phyloP scores from a whole-genome alignment of 768 basidiomycete genomes.

The Russula abietina region DNA sequence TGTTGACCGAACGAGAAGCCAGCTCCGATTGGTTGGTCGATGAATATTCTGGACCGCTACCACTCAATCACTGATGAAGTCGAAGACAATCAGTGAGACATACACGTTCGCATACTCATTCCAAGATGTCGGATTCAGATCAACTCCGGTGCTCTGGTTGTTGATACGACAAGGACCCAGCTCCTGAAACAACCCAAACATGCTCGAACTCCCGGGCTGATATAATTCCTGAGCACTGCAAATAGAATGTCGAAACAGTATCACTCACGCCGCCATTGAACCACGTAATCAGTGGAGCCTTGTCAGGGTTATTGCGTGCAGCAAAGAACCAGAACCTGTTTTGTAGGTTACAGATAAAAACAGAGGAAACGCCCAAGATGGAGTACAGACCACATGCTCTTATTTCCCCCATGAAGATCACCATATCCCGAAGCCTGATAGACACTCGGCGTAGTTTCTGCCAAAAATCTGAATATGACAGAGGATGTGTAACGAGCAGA shows the following conservation, averaged over 20 bases:
- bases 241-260: background rate
- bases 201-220: too few species aligned
- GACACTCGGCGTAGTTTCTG: constrained; percentile 49
- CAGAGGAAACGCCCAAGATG: background rate
- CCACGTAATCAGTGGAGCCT: too few species aligned
- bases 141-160: constrained; percentile 51
- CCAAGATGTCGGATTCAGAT: constrained; percentile 52
- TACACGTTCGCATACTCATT: too few species aligned
- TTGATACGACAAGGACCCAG: too few species aligned
- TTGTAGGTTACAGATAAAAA: background rate
- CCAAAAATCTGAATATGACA: background rate
- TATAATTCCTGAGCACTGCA: too few species aligned
- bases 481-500: background rate
- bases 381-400: constrained; percentile 49
- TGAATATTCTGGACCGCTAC: constrained; percentile 36
- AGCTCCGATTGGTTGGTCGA: constrained; percentile 59
- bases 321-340: constrained; percentile 68
- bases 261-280: constrained; percentile 45
- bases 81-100: background rate
- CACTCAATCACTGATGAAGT: background rate
- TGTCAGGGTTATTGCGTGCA: constrained; percentile 57
- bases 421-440: constrained; percentile 60
- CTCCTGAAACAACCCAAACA: too few species aligned
- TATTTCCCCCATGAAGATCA: constrained; percentile 45
- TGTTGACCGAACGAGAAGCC: constrained; percentile 56